Percentiles rank a stretch among this genome's conserved stretches.
Conservation (phyloP, 2,329 filamentous ascomycete genomes). For the Penicillium frequentans region DNA sequence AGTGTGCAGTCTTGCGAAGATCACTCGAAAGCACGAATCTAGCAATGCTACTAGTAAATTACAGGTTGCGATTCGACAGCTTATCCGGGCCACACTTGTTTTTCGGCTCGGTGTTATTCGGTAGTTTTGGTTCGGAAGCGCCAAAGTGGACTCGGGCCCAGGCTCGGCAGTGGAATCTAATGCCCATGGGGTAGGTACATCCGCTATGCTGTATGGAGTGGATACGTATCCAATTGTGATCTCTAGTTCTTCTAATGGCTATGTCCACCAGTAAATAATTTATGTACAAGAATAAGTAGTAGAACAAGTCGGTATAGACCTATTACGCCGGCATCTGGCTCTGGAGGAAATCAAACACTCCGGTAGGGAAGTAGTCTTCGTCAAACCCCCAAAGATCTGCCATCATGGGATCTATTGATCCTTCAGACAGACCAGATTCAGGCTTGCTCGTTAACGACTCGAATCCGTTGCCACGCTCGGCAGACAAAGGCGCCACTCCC, state of each 20-base stretch:
- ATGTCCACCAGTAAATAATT: not conserved
- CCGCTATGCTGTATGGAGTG: not conserved
- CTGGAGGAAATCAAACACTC: conserved; percentile 43
- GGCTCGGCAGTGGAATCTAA: not conserved
- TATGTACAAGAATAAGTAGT: conserved; percentile 15
- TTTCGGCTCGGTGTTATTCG: conserved; percentile 21
- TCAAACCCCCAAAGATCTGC: conserved; percentile 43
- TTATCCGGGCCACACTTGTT: not conserved
- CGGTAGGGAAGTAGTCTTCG: conserved; percentile 44
- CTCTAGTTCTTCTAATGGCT: not conserved
- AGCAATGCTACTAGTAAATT: not conserved
- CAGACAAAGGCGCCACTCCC: conserved; percentile 40
- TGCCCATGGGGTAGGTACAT: not conserved
- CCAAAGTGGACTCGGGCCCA: not conserved
- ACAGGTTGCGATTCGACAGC: not conserved
- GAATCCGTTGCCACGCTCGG: conserved; percentile 37
- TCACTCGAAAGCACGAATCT: not conserved
- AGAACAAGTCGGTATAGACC: not conserved
- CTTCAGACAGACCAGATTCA: conserved; percentile 36
- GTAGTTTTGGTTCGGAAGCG: conserved; percentile 4
- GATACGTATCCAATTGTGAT: not conserved
- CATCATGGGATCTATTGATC: conserved; percentile 43
- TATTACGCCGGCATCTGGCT: conserved; percentile 42
- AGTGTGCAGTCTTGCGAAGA: not conserved
- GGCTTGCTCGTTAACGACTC: conserved; percentile 21